Percentiles rank a stretch among this genome's conserved stretches.
phyloP scores from a whole-genome alignment of 139 green algal species.

The Monoraphidium neglectum region DNA sequence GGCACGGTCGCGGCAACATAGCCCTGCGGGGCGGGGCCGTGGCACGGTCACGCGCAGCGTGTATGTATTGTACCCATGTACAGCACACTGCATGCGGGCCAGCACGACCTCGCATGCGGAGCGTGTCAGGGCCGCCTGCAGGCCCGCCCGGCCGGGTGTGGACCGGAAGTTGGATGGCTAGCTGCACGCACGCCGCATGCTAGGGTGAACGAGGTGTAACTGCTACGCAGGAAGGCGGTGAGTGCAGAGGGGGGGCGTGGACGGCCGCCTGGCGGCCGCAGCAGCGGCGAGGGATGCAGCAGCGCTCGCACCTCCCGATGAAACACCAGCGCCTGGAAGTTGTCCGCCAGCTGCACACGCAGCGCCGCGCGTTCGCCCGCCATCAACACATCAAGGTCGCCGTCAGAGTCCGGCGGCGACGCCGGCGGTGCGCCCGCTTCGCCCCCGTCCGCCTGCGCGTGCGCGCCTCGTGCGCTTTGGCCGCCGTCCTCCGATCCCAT shows the following conservation, averaged over 20 bases:
- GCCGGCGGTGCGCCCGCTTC: not conserved
- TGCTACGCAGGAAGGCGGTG: not conserved
- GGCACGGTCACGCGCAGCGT: too few species aligned
- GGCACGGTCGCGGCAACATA: slow-evolving; percentile 6
- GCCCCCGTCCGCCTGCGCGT: not conserved
- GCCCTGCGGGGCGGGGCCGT: slow-evolving; percentile 3
- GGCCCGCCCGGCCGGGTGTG: not conserved
- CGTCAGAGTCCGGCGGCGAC: not conserved
- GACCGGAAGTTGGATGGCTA: not conserved
- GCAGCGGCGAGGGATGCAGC: too few species aligned
- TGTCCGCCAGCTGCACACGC: slow-evolving; percentile 7
- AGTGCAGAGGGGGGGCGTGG: not conserved
- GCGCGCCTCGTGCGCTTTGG: not conserved
- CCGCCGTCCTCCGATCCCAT: too few species aligned
- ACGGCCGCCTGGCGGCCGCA: not conserved
- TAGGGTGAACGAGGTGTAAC: not conserved
- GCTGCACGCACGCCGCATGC: not conserved
- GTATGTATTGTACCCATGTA: not conserved
- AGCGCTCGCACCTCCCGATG: slow-evolving; percentile 17
- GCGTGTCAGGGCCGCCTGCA: not conserved
- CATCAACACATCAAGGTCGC: too few species aligned
- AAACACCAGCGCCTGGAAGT: slow-evolving; percentile 32
- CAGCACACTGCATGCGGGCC: not conserved
- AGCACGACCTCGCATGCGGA: too few species aligned
- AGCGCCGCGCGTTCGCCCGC: slow-evolving; percentile 6